Base-by-base conservation (phyloP, 352 stramenopile genomes). In the Pythium dissotocum region DNA sequence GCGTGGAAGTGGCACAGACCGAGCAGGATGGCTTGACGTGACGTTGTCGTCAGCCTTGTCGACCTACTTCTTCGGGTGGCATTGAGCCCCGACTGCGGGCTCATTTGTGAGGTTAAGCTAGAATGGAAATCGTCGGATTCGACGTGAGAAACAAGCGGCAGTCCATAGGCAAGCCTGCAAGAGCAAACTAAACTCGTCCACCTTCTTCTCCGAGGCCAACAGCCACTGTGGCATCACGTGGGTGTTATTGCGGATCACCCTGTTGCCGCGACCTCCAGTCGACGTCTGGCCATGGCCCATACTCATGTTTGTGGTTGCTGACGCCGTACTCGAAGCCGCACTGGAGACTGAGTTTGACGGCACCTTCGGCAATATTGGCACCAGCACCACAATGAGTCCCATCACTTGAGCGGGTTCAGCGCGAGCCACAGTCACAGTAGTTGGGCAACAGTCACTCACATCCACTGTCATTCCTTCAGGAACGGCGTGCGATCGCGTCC, bases 261-360 rank as follows among this genome's bases (percentile, higher is more conserved):
- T 98, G 74, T 97, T 89, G 12, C 96, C 96, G 61, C 87, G 38
- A 93, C 79, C 33, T 91, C 73, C 16, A 99, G 77, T 24, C 90
- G 88, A 30, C 77, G 68, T 98, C 96, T 72, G 96, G 4, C 94
- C 94, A 75, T 98, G 95, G 6, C 95, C 95, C 63, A 98, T 86
- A 6, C 90, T 93, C 40, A 98, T 97, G 63, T 93, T 99, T 24
- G 82, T 98, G 94, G 75, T 99, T 99, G 58, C 89, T 98, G 60
- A 98, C 86, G 51, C 97, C 96, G 63, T 97, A 97, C 63, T 98
- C 91, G 54, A 98, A 98, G 33, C 92, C 93, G 77, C 99, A 97
- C 70, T 98, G 98, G n/a, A 93, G 71, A 12, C 95, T 94, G 89
- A 30, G 90, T 63, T 95, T 91, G 71, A 99, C 97, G 24, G 99